These are phyloP conservation scores for Lasiodiplodia sp. DNA, from an alignment of 2,329 filamentous ascomycete genomes.

Conservation along the genomic window DNA sequence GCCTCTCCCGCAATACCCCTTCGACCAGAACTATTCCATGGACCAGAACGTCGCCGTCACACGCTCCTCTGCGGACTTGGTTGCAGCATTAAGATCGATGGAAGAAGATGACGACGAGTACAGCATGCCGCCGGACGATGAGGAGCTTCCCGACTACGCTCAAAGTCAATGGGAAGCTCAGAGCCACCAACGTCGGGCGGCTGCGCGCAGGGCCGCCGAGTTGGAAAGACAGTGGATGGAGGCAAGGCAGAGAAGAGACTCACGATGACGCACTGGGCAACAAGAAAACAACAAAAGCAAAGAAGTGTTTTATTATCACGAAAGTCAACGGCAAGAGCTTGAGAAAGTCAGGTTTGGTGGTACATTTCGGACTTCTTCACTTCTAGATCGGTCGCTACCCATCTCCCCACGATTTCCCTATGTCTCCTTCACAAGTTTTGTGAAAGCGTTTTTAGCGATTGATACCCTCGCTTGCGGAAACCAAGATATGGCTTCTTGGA, in stretches of 20 bases:
- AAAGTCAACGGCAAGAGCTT: conserved; percentile 14
- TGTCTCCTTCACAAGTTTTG: conserved; percentile 2
- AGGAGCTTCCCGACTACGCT: conserved; percentile 56
- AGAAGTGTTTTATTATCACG: neutral
- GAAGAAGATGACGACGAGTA: conserved; percentile 37
- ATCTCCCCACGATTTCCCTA: conserved; percentile 4
- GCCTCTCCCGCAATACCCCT: conserved; percentile 6
- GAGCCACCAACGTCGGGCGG: conserved; percentile 47
- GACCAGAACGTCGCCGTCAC: conserved; percentile 34
- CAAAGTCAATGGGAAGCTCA: conserved; percentile 56
- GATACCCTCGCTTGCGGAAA: conserved; percentile 22
- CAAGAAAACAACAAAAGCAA: conserved; percentile 2
- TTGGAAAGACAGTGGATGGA: conserved; percentile 53
- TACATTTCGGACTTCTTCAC: neutral
- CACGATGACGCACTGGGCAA: neutral
- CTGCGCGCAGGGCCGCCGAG: conserved; percentile 53
- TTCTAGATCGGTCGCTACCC: conserved; percentile 19
- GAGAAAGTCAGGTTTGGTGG: conserved; percentile 6
- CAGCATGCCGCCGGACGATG: conserved; percentile 42
- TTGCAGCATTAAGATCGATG: conserved; percentile 39
- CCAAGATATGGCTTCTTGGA: conserved; percentile 26
- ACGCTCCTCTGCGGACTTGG: conserved; percentile 13
- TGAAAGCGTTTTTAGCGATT: conserved; percentile 25
- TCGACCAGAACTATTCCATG: conserved; percentile 4
- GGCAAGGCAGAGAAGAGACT: conserved; percentile 34